These are phyloP conservation scores for Nicotiana knightiana DNA, from an alignment of 257 asterid genomes.

Conservation along the genomic window DNA sequence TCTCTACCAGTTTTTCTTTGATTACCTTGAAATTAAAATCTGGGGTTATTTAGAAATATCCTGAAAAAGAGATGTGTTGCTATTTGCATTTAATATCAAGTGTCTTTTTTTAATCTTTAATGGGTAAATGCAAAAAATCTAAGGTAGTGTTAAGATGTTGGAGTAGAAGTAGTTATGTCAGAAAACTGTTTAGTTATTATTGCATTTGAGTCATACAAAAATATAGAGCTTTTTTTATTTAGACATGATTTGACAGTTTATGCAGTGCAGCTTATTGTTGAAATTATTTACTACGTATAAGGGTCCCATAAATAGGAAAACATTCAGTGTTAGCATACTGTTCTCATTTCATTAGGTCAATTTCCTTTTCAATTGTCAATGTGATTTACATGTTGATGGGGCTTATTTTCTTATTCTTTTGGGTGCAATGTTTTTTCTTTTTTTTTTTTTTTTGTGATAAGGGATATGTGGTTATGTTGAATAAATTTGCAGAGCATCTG, in stretches of 20 bases:
- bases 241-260: constrained; percentile 5
- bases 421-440: neutral
- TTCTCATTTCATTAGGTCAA: neutral
- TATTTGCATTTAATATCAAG: neutral
- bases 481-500: neutral
- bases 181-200: neutral
- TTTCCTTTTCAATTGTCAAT: neutral
- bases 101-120: neutral
- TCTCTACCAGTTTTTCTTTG: neutral
- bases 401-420: neutral
- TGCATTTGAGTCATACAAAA: neutral
- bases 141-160: neutral
- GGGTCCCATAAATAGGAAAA: neutral
- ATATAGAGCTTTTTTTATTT: neutral
- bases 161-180: constrained; percentile 3
- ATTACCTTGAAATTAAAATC: neutral
- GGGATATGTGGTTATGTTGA: neutral
- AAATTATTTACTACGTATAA: neutral
- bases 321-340: neutral
- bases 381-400: neutral
- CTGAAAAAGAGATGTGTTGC: neutral
- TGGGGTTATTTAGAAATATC: constrained; percentile 5
- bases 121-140: neutral
- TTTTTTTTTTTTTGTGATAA: neutral
- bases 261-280: neutral